phyloP scores from a whole-genome alignment of 2,329 filamentous ascomycete species.

The Karstenula rhodostoma region DNA sequence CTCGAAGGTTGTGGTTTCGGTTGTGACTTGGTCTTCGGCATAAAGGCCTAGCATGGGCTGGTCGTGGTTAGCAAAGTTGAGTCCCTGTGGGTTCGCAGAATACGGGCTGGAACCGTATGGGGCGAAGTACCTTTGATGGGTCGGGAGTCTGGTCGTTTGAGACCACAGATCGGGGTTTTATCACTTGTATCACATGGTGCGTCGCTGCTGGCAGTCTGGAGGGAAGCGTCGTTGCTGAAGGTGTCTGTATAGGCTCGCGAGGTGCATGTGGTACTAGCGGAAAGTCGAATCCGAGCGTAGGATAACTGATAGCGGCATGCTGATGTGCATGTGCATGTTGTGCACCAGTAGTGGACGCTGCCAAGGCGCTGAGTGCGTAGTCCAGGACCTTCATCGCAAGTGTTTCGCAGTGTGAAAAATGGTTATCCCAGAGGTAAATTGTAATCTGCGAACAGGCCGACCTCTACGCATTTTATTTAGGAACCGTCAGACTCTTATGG shows the following conservation, averaged over 20 bases:
- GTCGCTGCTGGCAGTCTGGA: neutral
- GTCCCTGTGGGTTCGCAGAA: neutral
- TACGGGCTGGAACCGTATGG: neutral
- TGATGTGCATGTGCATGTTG: neutral
- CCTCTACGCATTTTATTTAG: constrained; percentile 4
- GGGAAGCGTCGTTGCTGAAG: neutral
- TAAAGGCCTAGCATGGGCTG: constrained; percentile 12
- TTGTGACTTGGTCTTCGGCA: constrained; percentile 8
- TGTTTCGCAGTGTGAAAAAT: constrained; percentile 6
- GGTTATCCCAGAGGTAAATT: neutral
- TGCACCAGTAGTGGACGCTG: constrained; percentile 4
- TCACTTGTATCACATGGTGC: constrained; percentile 5
- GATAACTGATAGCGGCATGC: constrained; percentile 7
- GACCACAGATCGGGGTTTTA: neutral
- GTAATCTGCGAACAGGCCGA: constrained; percentile 7
- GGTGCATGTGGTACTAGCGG: constrained; percentile 4
- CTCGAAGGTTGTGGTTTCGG: constrained; percentile 11
- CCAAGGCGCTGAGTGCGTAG: constrained; percentile 7
- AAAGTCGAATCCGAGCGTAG: constrained; percentile 5
- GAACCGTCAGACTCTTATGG: neutral
- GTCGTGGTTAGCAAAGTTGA: constrained; percentile 2
- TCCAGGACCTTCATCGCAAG: constrained; percentile 8
- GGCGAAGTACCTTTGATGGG: constrained; percentile 5
- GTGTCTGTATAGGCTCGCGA: constrained; percentile 3
- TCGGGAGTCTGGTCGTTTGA: constrained; percentile 9